Conservation (phyloP, 1,139 yeast genomes). For the Saccharomyces hybrid region DNA sequence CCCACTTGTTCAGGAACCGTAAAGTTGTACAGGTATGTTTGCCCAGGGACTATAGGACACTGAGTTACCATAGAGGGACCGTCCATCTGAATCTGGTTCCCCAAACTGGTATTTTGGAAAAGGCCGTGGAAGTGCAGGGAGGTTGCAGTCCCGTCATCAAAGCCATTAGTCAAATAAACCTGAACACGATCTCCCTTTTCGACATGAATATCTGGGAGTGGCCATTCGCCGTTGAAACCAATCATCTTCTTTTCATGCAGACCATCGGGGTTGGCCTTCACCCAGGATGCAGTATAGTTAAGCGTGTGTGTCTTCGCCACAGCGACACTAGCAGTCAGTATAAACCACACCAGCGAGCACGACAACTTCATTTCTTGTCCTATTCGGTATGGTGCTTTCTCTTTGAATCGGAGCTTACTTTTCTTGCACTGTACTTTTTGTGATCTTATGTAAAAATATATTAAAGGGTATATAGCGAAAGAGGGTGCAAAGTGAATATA, state of each 20-base stretch:
- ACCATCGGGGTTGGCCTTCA: constrained; percentile 57
- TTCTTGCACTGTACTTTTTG: background rate
- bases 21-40: constrained; percentile 55
- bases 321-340: constrained; percentile 2
- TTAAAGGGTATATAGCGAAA: too few species aligned
- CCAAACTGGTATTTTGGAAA: constrained; percentile 46
- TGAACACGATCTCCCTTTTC: constrained; percentile 55
- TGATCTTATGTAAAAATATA: background rate
- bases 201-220: constrained; percentile 62
- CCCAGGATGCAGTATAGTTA: constrained; percentile 47
- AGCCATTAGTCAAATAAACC: constrained; percentile 51
- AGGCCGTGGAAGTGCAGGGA: constrained; percentile 74
- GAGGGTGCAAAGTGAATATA: too few species aligned
- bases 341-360: background rate
- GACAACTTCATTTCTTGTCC: background rate
- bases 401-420: background rate
- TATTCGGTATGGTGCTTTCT: background rate
- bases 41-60: constrained; percentile 68
- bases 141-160: constrained; percentile 40
- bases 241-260: constrained; percentile 42
- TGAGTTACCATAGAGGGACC: constrained; percentile 75
- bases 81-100: constrained; percentile 51
- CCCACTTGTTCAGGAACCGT: constrained; percentile 61
- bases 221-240: constrained; percentile 68
- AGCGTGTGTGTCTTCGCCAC: constrained; percentile 40